Evolutionary conservation across 148 eudicot genomes (phyloP), one percentile per base, ranked within the genome.

Genomic region (Drosera capensis): DNA sequence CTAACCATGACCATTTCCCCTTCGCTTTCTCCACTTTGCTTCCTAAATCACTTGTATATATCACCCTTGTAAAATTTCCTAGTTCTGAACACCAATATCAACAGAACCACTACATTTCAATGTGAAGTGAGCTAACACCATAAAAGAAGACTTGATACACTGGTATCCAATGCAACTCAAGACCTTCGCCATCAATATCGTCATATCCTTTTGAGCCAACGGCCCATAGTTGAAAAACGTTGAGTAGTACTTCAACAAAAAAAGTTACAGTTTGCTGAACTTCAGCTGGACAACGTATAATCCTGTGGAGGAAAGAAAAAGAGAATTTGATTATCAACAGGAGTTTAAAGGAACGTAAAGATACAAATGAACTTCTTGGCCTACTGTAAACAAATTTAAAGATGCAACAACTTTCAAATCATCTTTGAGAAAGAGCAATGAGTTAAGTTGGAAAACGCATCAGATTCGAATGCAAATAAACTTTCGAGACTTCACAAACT

Each of bases 221-320:
- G 41, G 57, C 7, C 48, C 57, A 9, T 39, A 53, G 17, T 53
- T 53, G 40, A 53, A 53, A 37, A 53, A 16, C 2, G 57, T 53
- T 14, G 57, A 53, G 57, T 53, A 53, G 26, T 53, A 53, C 40
- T 53, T 53, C 13, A 53, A 20, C 14, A 47, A 47, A 25, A 53
- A 53, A 18, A 53, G 20, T 40, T 53, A 47, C 17, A 48, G 43
- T 3, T 41, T 53, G 9, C 41, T 30, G 0, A n/a, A n/a, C n/a
- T n/a, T n/a, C n/a, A n/a, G n/a, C n/a, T n/a, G n/a, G n/a, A n/a
- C n/a, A n/a, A n/a, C n/a, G n/a, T n/a, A n/a, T n/a, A n/a, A n/a
- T n/a, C n/a, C n/a, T n/a, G n/a, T n/a, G n/a, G n/a, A n/a, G n/a
- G n/a, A n/a, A n/a, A n/a, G n/a, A n/a, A n/a, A n/a, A n/a, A n/a